Conservation (phyloP, 805 yeast genomes). For the Pichia exigua region DNA sequence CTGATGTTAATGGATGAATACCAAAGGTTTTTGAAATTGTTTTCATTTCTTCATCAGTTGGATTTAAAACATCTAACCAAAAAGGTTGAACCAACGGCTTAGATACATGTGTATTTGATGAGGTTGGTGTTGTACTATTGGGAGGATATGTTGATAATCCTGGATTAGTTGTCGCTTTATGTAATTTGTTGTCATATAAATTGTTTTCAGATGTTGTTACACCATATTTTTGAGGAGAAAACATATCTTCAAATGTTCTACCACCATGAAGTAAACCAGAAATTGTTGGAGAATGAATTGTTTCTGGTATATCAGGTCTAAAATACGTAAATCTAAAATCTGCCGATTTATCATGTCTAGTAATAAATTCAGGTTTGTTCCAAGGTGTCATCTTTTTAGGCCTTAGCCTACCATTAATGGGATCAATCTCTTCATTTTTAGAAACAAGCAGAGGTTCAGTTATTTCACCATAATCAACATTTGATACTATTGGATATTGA, state of each 20-base stretch:
- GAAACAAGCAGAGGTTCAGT: slow-evolving; percentile 20
- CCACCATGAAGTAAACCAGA: slow-evolving; percentile 60
- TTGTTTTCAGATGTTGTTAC: neutral
- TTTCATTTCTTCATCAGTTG: slow-evolving; percentile 96
- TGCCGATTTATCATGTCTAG: slow-evolving; percentile 26
- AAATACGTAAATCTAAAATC: slow-evolving; percentile 84
- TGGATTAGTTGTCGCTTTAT: neutral
- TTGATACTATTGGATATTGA: slow-evolving; percentile 30
- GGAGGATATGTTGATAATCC: neutral
- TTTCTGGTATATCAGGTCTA: slow-evolving; percentile 81
- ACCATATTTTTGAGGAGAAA: slow-evolving; percentile 38
- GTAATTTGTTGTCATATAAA: neutral
- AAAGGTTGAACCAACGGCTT: slow-evolving; percentile 40
- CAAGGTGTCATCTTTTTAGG: slow-evolving; percentile 75
- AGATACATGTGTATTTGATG: slow-evolving; percentile 1
- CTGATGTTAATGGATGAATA: slow-evolving; percentile 93
- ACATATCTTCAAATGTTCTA: slow-evolving; percentile 54
- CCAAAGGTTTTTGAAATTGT: slow-evolving; percentile 85
- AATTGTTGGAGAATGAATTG: slow-evolving; percentile 82
- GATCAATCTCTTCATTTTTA: slow-evolving; percentile 48
- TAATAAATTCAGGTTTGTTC: slow-evolving; percentile 31
- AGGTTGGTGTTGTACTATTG: neutral
- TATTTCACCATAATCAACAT: slow-evolving; percentile 22
- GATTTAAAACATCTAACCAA: slow-evolving; percentile 90
- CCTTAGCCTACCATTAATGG: slow-evolving; percentile 56